phyloP scores from a whole-genome alignment of 225 moss, liverwort and hornwort genomes.

The Lunularia cruciata region DNA sequence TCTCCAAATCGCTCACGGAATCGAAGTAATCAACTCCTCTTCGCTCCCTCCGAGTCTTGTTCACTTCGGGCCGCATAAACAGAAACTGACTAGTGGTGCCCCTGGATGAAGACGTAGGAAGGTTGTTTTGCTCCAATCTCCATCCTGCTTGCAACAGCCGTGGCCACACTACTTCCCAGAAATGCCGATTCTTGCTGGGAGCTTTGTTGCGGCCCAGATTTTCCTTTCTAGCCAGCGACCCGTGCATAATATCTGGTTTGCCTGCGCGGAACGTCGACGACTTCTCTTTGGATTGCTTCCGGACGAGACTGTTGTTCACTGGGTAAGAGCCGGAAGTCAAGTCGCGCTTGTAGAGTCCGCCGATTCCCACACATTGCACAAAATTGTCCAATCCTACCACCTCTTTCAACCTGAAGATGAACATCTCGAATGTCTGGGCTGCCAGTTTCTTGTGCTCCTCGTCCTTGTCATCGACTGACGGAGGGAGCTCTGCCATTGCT shows the following conservation, averaged over 20 bases:
- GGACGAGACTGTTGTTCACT: background rate
- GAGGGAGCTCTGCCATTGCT: background rate
- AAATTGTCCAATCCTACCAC: slow-evolving; percentile 50
- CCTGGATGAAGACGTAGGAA: slow-evolving; percentile 26
- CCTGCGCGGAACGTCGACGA: background rate
- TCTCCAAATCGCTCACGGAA: slow-evolving; percentile 48
- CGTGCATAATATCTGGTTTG: too few relatives aligned
- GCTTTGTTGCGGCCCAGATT: background rate
- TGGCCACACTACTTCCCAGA: slow-evolving; percentile 65
- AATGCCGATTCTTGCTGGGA: too few relatives aligned
- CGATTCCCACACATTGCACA: slow-evolving; percentile 48
- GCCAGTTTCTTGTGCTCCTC: slow-evolving; percentile 22
- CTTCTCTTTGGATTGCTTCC: slow-evolving; percentile 2
- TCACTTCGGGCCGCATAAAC: slow-evolving; percentile 45
- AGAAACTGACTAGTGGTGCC: slow-evolving; percentile 21
- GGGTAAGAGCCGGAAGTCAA: slow-evolving; percentile 23
- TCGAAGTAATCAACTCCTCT: slow-evolving; percentile 50
- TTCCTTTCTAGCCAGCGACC: slow-evolving; percentile 17
- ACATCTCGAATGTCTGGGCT: too few relatives aligned
- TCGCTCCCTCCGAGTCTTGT: slow-evolving; percentile 32
- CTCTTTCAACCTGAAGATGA: slow-evolving; percentile 41
- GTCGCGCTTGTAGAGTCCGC: slow-evolving; percentile 37
- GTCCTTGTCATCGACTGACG: background rate
- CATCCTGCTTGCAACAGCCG: slow-evolving; percentile 42
- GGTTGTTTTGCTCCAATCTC: slow-evolving; percentile 40